A percentile compares a stretch with the other conserved stretches of the same genome.
Evolutionary conservation across 352 stramenopile genomes (phyloP).

Genomic region (Halophytophthora polymorphica): DNA sequence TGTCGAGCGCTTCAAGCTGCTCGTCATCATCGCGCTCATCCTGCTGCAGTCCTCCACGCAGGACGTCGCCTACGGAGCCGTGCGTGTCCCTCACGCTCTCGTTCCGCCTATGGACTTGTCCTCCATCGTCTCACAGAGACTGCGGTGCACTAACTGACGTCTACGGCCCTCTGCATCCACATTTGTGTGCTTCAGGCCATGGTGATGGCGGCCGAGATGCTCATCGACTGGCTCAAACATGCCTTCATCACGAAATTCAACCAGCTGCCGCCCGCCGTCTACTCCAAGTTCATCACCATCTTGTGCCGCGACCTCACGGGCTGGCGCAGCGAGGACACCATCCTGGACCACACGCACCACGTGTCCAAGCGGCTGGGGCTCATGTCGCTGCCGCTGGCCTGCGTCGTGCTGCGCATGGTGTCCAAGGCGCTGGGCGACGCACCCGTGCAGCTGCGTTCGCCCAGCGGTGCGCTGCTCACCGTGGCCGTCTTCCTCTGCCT

Average conservation of each 20-base stretch:
- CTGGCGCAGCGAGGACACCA: slow-evolving; percentile 89
- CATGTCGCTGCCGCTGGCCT: slow-evolving; percentile 93
- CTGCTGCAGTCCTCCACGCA: slow-evolving; percentile 85
- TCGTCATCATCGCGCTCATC: slow-evolving; percentile 95
- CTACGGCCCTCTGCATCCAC: neutral
- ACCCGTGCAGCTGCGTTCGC: slow-evolving; percentile 33
- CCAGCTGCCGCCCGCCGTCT: slow-evolving; percentile 91
- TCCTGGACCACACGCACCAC: slow-evolving; percentile 93
- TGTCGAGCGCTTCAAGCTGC: slow-evolving; percentile 97
- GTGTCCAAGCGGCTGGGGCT: slow-evolving; percentile 92
- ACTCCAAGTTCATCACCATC: slow-evolving; percentile 94
- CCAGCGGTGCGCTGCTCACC: slow-evolving; percentile 41
- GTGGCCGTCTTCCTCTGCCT: slow-evolving; percentile 73
- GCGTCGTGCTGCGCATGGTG: slow-evolving; percentile 88
- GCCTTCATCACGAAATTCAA: slow-evolving; percentile 99
- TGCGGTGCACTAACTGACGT: neutral
- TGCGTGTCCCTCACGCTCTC: slow-evolving; percentile 21
- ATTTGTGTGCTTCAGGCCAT: slow-evolving; percentile 45
- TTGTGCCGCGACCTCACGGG: slow-evolving; percentile 93
- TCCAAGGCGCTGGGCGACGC: slow-evolving; percentile 55
- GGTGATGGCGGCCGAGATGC: slow-evolving; percentile 91
- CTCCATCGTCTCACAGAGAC: neutral
- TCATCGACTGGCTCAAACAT: slow-evolving; percentile 99
- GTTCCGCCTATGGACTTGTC: neutral
- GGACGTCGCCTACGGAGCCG: slow-evolving; percentile 74